Evolutionary conservation across 139 green algal genomes (phyloP).

Genomic region (Picochlorum sp.): DNA sequence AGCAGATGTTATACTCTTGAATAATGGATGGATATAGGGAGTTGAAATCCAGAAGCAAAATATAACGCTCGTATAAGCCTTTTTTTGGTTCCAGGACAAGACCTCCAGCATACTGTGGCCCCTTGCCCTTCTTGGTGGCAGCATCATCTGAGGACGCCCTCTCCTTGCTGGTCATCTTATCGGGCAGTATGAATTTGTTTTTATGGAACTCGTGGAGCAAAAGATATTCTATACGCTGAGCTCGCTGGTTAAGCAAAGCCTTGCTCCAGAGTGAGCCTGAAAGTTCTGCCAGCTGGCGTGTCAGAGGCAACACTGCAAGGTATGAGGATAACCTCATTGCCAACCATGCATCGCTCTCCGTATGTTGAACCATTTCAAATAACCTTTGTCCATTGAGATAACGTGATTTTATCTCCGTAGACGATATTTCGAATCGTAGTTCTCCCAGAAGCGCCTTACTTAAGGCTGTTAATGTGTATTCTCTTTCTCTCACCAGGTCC

Average conservation of each 20-base stretch:
- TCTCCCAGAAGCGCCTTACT: conserved; percentile 65
- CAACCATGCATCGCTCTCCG: conserved; percentile 89
- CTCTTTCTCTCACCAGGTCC: conserved; percentile 85
- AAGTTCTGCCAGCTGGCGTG: conserved; percentile 71
- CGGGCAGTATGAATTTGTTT: conserved; percentile 92
- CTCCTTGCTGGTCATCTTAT: conserved; percentile 67
- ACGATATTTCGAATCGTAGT: conserved; percentile 50
- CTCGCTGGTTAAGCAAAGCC: conserved; percentile 70
- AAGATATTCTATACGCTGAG: conserved; percentile 95
- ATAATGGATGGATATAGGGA: conserved; percentile 99
- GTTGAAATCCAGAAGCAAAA: conserved; percentile 99
- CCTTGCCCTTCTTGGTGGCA: conserved; percentile 27
- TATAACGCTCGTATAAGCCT: conserved; percentile 94
- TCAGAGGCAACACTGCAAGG: conserved; percentile 67
- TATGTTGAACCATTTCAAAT: conserved; percentile 55
- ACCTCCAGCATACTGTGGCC: conserved; percentile 67
- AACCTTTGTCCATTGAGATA: conserved; percentile 46
- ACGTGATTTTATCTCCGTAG: conserved; percentile 34
- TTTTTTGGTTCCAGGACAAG: conserved; percentile 98
- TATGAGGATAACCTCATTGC: conserved; percentile 69
- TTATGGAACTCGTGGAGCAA: conserved; percentile 97
- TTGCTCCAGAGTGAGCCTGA: conserved; percentile 72
- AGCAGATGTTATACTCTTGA: conserved; percentile 99
- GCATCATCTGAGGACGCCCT: conserved; percentile 10
- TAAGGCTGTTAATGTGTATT: conserved; percentile 87